Evolutionary conservation across 225 moss, liverwort and hornwort species (phyloP).

Genomic region (Pseudoscleropodium purum): DNA sequence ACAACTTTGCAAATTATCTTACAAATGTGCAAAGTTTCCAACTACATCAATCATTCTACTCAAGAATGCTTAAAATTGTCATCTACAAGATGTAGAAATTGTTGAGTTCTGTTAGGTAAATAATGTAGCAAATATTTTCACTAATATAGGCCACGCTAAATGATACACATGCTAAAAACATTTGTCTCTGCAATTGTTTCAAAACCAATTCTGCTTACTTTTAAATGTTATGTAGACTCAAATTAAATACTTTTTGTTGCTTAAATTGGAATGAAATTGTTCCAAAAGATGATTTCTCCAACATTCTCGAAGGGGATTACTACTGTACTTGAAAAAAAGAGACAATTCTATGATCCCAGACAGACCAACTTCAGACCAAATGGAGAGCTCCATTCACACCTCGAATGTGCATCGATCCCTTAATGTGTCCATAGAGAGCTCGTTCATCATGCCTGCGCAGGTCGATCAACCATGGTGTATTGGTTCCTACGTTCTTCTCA

Average conservation of each 20-base stretch:
- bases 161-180: neutral
- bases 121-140: neutral
- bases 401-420: conserved; percentile 81
- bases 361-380: neutral
- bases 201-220: neutral
- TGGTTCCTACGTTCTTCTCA: conserved; percentile 28
- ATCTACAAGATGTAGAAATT: neutral
- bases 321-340: neutral
- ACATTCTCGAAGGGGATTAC: neutral
- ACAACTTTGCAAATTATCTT: neutral
- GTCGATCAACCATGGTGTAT: conserved; percentile 60
- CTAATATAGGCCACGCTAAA: neutral
- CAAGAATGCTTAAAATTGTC: neutral
- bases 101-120: neutral
- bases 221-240: neutral
- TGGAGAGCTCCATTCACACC: conserved; percentile 24
- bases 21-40: neutral
- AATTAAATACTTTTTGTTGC: neutral
- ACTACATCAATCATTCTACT: neutral
- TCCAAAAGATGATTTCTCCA: neutral
- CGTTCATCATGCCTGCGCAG: conserved; percentile 86
- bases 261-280: neutral
- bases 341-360: neutral
- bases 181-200: neutral
- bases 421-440: conserved; percentile 69